Evolutionary conservation across 2,329 filamentous ascomycete genomes (phyloP).

Genomic region (Ceratocystis cacaofunesta): DNA sequence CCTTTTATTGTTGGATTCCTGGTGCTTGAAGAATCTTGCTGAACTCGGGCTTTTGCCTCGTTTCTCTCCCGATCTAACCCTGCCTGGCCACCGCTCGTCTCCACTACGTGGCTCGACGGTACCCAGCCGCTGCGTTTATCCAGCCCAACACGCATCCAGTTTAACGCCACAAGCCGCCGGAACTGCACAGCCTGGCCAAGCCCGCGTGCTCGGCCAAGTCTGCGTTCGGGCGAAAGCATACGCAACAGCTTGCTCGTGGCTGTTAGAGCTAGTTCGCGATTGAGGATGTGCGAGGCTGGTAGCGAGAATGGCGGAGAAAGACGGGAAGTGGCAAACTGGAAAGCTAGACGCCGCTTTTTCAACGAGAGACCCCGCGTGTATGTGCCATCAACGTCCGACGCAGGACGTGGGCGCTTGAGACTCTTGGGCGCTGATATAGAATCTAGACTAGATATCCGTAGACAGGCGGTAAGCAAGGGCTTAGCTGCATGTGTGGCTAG

Average conservation of each 20-base stretch:
- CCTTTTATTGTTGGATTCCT: background rate
- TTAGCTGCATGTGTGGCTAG: background rate
- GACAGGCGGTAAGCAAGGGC: background rate
- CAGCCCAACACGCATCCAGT: constrained; percentile 2
- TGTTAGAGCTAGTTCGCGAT: constrained; percentile 36
- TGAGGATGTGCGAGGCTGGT: constrained; percentile 54
- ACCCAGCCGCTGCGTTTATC: background rate
- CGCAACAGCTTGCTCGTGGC: constrained; percentile 35
- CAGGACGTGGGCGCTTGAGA: constrained; percentile 36
- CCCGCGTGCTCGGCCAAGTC: constrained; percentile 27
- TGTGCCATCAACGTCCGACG: constrained; percentile 45
- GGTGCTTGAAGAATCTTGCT: background rate
- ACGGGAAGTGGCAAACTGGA: constrained; percentile 51
- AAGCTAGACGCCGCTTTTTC: constrained; percentile 54
- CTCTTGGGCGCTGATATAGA: background rate
- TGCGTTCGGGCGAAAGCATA: constrained; percentile 30
- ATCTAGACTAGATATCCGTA: background rate
- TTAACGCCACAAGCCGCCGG: background rate
- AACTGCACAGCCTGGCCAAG: background rate
- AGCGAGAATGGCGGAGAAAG: constrained; percentile 55
- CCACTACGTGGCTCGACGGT: background rate
- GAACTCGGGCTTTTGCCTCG: background rate
- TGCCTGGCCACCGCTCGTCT: background rate
- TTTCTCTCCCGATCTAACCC: background rate
- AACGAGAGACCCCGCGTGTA: constrained; percentile 34